These are phyloP conservation scores for Cladophialophora bantiana DNA, from an alignment of 2,329 filamentous ascomycete species.

Conservation along the genomic window DNA sequence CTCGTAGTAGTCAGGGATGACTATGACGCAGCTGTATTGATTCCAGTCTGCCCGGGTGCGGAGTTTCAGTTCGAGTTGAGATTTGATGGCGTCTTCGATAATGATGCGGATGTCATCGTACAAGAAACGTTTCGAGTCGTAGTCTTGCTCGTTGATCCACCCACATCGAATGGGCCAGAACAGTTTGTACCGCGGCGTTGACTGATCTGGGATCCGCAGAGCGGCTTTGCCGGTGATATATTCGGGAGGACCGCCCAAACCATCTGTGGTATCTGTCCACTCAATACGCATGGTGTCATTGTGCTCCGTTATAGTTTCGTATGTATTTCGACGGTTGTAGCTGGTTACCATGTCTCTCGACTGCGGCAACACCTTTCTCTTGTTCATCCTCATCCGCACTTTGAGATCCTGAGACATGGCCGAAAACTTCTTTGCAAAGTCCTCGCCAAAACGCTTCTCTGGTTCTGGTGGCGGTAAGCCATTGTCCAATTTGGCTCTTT, in stretches of 20 bases:
- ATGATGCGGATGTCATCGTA: constrained; percentile 88
- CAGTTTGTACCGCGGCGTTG: constrained; percentile 85
- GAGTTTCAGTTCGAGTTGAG: constrained; percentile 75
- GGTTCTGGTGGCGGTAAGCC: constrained; percentile 55
- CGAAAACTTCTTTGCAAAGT: constrained; percentile 74
- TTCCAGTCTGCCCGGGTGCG: constrained; percentile 70
- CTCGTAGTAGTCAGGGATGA: constrained; percentile 96
- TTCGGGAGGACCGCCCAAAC: constrained; percentile 66
- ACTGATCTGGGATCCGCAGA: constrained; percentile 85
- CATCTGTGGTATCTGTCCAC: constrained; percentile 81
- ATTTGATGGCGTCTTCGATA: constrained; percentile 82
- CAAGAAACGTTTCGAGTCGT: constrained; percentile 77
- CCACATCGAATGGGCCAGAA: constrained; percentile 91
- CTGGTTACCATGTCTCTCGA: constrained; percentile 95
- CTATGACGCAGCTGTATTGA: constrained; percentile 94
- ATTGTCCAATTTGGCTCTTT: constrained; percentile 66
- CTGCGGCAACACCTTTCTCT: constrained; percentile 94
- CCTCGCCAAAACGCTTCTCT: constrained; percentile 87
- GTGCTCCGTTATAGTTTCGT: constrained; percentile 89
- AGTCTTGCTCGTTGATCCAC: constrained; percentile 89
- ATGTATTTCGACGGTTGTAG: constrained; percentile 83
- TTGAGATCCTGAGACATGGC: constrained; percentile 88
- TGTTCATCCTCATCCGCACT: constrained; percentile 87
- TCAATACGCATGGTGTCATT: constrained; percentile 94
- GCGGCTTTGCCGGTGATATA: constrained; percentile 85